Percentiles rank a stretch among this genome's conserved stretches.
Evolutionary conservation across 2,329 filamentous ascomycete genomes (phyloP).

Genomic region (Pseudogymnoascus sp.): DNA sequence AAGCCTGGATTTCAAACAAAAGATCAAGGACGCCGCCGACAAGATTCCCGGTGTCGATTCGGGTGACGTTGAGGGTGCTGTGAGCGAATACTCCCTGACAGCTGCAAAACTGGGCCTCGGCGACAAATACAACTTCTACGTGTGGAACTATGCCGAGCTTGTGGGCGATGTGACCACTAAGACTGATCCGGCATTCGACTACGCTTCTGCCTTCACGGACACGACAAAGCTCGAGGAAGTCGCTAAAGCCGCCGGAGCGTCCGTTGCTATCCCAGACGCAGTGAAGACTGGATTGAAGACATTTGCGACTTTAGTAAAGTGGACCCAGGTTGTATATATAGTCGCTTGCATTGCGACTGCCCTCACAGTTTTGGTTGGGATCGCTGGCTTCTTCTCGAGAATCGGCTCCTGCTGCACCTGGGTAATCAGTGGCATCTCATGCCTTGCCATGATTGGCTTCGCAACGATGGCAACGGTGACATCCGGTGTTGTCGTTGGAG

Average conservation of each 20-base stretch:
- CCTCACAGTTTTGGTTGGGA: constrained; percentile 65
- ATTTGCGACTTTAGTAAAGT: constrained; percentile 67
- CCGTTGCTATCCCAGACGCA: constrained; percentile 57
- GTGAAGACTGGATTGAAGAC: constrained; percentile 59
- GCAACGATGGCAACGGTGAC: constrained; percentile 68
- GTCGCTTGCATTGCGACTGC: constrained; percentile 62
- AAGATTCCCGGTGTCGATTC: not conserved
- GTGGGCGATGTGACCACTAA: constrained; percentile 49
- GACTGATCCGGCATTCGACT: constrained; percentile 63
- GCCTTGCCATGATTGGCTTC: constrained; percentile 46
- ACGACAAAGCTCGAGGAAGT: constrained; percentile 53
- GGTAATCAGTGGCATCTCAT: constrained; percentile 59
- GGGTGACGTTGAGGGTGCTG: not conserved
- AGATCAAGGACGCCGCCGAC: not conserved
- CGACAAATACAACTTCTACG: constrained; percentile 69
- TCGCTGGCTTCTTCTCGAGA: constrained; percentile 76
- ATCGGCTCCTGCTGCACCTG: constrained; percentile 76
- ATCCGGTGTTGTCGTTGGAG: constrained; percentile 59
- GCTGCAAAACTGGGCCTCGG: constrained; percentile 48
- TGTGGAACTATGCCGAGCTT: constrained; percentile 79
- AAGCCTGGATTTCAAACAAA: constrained; percentile 24
- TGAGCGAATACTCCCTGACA: constrained; percentile 41
- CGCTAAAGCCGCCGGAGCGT: constrained; percentile 38
- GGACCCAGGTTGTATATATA: constrained; percentile 76
- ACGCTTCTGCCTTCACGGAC: constrained; percentile 64